phyloP scores from a whole-genome alignment of 2,329 filamentous ascomycete genomes.

The Coniochaeta ligniaria region DNA sequence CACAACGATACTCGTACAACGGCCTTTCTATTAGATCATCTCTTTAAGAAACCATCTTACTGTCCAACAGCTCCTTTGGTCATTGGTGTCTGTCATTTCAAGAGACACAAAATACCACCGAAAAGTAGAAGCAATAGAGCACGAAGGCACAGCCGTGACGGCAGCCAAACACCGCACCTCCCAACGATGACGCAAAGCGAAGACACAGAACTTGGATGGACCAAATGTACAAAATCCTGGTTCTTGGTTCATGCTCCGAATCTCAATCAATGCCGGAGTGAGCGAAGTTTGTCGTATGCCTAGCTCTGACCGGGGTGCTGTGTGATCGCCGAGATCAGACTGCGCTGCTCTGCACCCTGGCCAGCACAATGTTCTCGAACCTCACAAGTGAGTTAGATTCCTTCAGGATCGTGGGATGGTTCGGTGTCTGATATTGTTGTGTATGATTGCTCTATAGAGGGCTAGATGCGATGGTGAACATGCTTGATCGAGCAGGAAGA shows the following conservation, averaged over 20 bases:
- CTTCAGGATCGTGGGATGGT: not conserved
- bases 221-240: not conserved
- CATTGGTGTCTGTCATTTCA: too few species aligned
- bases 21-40: too few species aligned
- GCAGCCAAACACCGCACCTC: not conserved
- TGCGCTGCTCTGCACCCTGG: not conserved
- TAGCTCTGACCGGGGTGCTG: not conserved
- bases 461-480: too few species aligned
- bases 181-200: not conserved
- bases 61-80: too few species aligned
- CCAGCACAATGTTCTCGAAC: not conserved
- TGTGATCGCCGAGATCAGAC: not conserved
- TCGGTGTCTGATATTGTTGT: not conserved
- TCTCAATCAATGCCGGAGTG: not conserved
- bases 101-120: not conserved
- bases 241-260: not conserved
- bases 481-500: too few species aligned
- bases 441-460: not conserved
- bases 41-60: too few species aligned
- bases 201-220: not conserved
- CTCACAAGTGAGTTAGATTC: not conserved
- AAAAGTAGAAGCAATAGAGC: not conserved
- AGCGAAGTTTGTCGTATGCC: not conserved
- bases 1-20: not conserved
- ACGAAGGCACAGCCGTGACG: not conserved